A percentile compares a stretch with the other conserved stretches of the same genome.
Evolutionary conservation across 176 grass and related monocot genomes (phyloP).

Genomic region (Musa schizocarpa): DNA sequence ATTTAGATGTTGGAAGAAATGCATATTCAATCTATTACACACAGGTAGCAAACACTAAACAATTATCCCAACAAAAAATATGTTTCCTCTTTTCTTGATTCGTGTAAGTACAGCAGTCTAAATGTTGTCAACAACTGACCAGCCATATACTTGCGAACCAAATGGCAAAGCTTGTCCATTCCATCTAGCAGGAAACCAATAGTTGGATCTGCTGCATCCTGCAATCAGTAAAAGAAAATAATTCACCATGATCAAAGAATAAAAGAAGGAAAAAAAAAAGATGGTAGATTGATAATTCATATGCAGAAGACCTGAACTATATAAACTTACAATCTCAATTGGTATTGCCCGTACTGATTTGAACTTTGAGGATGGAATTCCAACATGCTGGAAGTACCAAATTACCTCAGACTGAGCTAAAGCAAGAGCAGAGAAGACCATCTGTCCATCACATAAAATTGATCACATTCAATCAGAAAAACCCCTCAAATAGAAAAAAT

Average conservation of each 20-base stretch:
- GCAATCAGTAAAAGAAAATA: constrained; percentile 18
- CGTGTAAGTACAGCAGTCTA: background rate
- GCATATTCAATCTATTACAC: background rate
- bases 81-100: background rate
- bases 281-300: constrained; percentile 4
- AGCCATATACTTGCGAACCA: constrained; percentile 95
- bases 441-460: constrained; percentile 40
- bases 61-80: background rate
- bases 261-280: background rate
- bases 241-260: constrained; percentile 19
- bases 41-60: background rate
- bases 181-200: constrained; percentile 92
- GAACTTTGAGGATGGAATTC: constrained; percentile 72
- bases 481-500: background rate
- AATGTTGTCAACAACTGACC: constrained; percentile 34
- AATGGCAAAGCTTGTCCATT: constrained; percentile 85
- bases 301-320: background rate
- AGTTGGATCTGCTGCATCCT: constrained; percentile 94
- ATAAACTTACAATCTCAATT: constrained; percentile 77
- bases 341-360: constrained; percentile 56
- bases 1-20: background rate
- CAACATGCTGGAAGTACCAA: constrained; percentile 98
- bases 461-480: background rate
- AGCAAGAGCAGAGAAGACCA: constrained; percentile 98
- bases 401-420: constrained; percentile 82